Conservation (phyloP, 768 basidiomycete species). For the Candolleomyces aberdarensis region DNA sequence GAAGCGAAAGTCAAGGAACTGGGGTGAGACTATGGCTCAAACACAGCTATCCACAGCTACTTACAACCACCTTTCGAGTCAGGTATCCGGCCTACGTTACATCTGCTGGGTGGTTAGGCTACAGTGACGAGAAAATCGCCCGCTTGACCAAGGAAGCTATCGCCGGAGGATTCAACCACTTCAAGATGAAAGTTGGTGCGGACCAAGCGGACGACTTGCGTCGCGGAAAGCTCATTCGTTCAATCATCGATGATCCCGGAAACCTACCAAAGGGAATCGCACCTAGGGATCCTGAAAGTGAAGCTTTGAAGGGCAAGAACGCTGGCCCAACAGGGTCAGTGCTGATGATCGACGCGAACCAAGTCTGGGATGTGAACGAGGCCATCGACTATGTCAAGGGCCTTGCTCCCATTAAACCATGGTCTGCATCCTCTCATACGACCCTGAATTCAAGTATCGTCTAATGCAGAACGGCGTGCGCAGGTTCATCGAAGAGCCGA, state of each 20-base stretch:
- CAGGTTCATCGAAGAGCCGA: constrained; percentile 94
- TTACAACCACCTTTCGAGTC: neutral
- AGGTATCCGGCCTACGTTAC: constrained; percentile 95
- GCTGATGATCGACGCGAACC: constrained; percentile 97
- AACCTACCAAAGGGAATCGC: constrained; percentile 62
- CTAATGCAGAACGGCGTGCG: neutral
- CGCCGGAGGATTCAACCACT: constrained; percentile 90
- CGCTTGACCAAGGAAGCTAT: constrained; percentile 86
- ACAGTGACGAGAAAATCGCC: constrained; percentile 88
- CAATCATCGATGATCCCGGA: constrained; percentile 91
- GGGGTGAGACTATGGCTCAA: constrained; percentile 41
- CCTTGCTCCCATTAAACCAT: constrained; percentile 79
- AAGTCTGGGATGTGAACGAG: constrained; percentile 92
- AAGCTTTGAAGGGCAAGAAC: constrained; percentile 80
- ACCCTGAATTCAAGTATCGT: neutral
- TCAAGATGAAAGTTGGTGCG: constrained; percentile 98
- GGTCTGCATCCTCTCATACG: constrained; percentile 41
- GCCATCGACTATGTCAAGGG: constrained; percentile 89
- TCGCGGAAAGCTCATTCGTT: constrained; percentile 85
- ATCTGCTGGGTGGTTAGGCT: constrained; percentile 91
- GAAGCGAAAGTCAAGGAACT: constrained; percentile 70
- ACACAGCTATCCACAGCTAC: neutral
- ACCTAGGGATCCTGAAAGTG: constrained; percentile 57
- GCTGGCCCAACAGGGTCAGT: constrained; percentile 93
- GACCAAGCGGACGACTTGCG: constrained; percentile 79